phyloP scores from a whole-genome alignment of 495 filamentous ascomycete species.

The Penicillium bialowiezense region DNA sequence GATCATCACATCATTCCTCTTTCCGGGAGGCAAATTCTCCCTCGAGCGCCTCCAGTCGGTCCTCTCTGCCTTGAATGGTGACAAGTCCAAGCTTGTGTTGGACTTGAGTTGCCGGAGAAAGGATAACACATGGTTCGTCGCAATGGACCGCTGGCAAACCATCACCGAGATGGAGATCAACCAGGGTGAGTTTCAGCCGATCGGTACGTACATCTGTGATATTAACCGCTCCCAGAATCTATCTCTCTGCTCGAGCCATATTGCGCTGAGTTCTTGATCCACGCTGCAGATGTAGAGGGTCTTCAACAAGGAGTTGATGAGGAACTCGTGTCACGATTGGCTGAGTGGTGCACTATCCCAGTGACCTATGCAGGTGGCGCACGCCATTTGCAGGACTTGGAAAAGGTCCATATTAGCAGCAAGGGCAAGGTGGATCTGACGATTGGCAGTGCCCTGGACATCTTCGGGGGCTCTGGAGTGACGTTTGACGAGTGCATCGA shows the following conservation, averaged over 20 bases:
- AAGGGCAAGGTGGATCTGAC: conserved; percentile 84
- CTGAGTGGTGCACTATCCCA: conserved; percentile 83
- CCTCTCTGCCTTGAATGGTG: conserved; percentile 64
- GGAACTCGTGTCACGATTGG: conserved; percentile 70
- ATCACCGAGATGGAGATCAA: conserved; percentile 94
- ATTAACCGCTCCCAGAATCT: conserved; percentile 53
- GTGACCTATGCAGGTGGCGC: conserved; percentile 96
- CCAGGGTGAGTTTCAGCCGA: conserved; percentile 53
- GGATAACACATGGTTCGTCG: conserved; percentile 80
- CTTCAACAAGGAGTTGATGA: conserved; percentile 88
- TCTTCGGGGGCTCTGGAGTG: conserved; percentile 86
- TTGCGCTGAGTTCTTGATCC: conserved; percentile 94
- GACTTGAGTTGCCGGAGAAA: conserved; percentile 85
- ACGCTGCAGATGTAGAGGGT: conserved; percentile 98
- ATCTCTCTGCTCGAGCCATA: conserved; percentile 79
- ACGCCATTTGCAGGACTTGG: conserved; percentile 74
- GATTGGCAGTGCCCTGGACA: conserved; percentile 92
- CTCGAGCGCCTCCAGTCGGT: conserved; percentile 68
- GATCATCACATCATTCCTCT: conserved; percentile 83
- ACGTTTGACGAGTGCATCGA: conserved; percentile 81
- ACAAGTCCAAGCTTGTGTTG: conserved; percentile 82
- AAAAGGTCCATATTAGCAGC: conserved; percentile 73
- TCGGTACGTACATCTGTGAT: background rate
- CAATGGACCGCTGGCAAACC: conserved; percentile 98
- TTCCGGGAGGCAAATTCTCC: conserved; percentile 79